These are phyloP conservation scores for Myriosclerotinia curreyana DNA, from an alignment of 2,329 filamentous ascomycete species.

Conservation along the genomic window DNA sequence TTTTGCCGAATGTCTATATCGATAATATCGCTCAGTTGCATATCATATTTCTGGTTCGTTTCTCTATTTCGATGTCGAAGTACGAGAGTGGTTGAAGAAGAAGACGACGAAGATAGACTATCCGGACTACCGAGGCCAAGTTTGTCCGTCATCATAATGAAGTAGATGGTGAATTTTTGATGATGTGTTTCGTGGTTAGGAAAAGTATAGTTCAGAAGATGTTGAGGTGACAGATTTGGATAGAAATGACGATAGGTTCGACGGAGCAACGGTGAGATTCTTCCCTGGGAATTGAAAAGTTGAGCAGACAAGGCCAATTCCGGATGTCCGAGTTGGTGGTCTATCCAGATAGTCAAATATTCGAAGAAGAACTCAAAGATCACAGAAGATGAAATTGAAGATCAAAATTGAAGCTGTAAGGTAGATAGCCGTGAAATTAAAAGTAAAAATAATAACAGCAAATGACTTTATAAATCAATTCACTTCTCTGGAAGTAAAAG, in stretches of 20 bases:
- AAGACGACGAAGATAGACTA: not conserved
- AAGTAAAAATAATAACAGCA: not conserved
- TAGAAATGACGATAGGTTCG: not conserved
- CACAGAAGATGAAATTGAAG: not conserved
- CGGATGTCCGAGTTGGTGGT: not conserved
- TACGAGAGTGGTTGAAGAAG: not conserved
- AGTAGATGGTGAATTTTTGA: not conserved
- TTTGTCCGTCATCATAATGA: not conserved
- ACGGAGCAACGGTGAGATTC: not conserved
- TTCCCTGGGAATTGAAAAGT: not conserved
- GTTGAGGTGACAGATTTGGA: not conserved
- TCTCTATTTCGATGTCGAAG: not conserved
- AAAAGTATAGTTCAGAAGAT: not conserved
- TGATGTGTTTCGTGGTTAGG: not conserved
- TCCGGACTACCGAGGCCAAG: not conserved
- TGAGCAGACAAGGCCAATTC: not conserved
- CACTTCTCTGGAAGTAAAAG: not conserved
- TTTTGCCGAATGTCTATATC: conserved; percentile 3
- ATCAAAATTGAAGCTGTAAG: not conserved
- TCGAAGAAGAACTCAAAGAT: not conserved
- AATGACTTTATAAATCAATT: not conserved
- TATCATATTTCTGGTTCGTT: not conserved
- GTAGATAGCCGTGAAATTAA: not conserved
- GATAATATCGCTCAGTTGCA: not conserved
- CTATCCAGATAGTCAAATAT: not conserved